Base-by-base conservation (phyloP, 1,284 basidiomycete species). In the Apiotrichum porosum region DNA sequence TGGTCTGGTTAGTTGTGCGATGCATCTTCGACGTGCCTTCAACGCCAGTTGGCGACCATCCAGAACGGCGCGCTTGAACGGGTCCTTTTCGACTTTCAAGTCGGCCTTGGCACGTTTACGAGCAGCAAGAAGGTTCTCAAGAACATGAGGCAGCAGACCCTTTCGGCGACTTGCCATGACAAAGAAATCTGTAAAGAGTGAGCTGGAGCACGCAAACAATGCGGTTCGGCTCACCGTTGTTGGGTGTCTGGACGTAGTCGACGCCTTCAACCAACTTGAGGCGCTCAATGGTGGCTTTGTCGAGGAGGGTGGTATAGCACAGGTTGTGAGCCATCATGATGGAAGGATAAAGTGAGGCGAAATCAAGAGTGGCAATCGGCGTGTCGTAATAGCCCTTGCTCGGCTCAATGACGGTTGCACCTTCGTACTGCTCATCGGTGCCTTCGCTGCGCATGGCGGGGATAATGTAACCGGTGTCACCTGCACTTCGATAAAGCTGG, bases 271-370 rank as follows among this genome's bases (percentile, higher is more conserved):
- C 79, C 15, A 97, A 77, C 9, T 78, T 75, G 6, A 95, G 75
- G 14, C 85, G 80, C 18, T 90, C 85, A 17, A 92, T 84, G 0
- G 84, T 86, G 4, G 57, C 47, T 65, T 83, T 86, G 57, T 94
- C 86, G 19, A 94, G 70, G 14, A 95, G 76, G 0, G 93, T 94
- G 0, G 93, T 95, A 65, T 97, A 97, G 70, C 92, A 97, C 2
- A 97, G 76, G 66, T 97, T 97, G 69, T 97, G 93, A 0, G 92
- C 93, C 91, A 95, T 95, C 92, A 97, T 97, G 74, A 97, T 97
- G 0, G 93, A 97, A 0, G 92, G 92, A 70, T 97, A 97, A 57
- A 97, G 79, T 0, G 91, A 95, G 49, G 88, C 91, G 75, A 97
- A 97, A 80, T 97, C 92, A 35, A 97, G 80, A 0, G 92, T 97